phyloP scores from a whole-genome alignment of 2,329 filamentous ascomycete genomes.

The Trichothecium roseum region DNA sequence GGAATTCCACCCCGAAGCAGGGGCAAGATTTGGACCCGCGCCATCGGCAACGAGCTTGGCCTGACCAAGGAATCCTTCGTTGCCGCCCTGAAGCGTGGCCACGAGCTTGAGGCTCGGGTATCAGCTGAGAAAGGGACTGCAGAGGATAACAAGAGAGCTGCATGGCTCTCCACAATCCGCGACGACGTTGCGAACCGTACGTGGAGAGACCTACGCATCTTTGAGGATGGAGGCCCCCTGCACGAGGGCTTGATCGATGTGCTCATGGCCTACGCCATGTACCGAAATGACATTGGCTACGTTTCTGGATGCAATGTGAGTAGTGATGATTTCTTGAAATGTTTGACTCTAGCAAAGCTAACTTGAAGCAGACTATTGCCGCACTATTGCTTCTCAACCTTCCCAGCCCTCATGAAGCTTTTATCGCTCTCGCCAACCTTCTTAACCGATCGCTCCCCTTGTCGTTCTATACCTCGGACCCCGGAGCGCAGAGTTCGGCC shows the following conservation, averaged over 20 bases:
- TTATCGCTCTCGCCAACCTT: conserved; percentile 64
- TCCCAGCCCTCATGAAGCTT: conserved; percentile 50
- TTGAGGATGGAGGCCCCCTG: conserved; percentile 54
- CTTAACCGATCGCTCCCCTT: conserved; percentile 67
- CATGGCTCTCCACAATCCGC: conserved; percentile 54
- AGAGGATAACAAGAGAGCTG: conserved; percentile 44
- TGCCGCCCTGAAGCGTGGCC: conserved; percentile 59
- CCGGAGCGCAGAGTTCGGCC: conserved; percentile 55
- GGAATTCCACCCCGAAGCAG: conserved; percentile 63
- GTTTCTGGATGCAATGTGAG: conserved; percentile 64
- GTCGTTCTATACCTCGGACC: conserved; percentile 63
- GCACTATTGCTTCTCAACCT: conserved; percentile 66
- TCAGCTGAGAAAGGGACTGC: conserved; percentile 36
- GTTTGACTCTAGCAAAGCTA: no score
- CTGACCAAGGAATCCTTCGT: conserved; percentile 57
- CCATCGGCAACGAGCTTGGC: conserved; percentile 64
- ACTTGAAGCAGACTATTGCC: conserved; percentile 49
- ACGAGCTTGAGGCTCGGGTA: conserved; percentile 48
- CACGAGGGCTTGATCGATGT: conserved; percentile 61
- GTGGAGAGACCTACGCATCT: conserved; percentile 65
- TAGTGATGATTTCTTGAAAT: no score
- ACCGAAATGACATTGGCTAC: conserved; percentile 73
- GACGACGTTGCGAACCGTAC: conserved; percentile 53
- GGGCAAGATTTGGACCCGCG: conserved; percentile 57
- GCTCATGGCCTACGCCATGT: conserved; percentile 70